Conservation (phyloP, 228 moss, liverwort and hornwort species). For the Sphagnum magellanicum region DNA sequence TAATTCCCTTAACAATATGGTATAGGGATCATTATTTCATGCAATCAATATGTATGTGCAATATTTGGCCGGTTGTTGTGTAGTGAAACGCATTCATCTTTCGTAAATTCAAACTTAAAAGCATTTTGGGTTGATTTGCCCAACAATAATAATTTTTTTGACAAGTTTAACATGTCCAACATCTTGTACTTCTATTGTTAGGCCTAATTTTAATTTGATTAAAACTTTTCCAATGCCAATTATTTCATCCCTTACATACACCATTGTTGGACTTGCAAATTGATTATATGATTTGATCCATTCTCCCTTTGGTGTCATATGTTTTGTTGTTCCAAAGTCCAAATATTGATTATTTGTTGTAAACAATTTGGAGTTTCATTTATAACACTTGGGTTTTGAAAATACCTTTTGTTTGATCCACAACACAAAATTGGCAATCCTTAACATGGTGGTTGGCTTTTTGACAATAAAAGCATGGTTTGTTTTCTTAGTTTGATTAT, state of each 20-base stretch:
- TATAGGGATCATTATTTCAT: background rate
- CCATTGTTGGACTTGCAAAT: background rate
- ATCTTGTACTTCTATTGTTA: background rate
- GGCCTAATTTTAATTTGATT: background rate
- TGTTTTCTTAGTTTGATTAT: background rate
- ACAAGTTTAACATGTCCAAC: background rate
- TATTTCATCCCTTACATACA: background rate
- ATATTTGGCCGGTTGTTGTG: background rate
- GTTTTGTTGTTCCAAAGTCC: background rate
- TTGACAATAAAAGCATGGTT: background rate
- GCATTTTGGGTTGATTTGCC: background rate
- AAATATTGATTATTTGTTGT: background rate
- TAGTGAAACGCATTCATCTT: background rate
- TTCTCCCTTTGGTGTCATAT: slow-evolving; percentile 1
- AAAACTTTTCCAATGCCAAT: background rate
- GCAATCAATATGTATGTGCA: background rate
- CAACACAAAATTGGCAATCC: background rate
- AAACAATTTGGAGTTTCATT: background rate
- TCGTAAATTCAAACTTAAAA: background rate
- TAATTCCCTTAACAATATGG: background rate
- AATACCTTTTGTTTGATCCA: background rate
- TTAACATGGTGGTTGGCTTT: background rate
- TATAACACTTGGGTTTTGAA: background rate
- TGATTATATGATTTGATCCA: background rate
- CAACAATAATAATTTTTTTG: background rate